Percentiles rank a stretch among this genome's conserved stretches.
Conservation (phyloP, 805 yeast species). For the Komagataella mondaviorum region DNA sequence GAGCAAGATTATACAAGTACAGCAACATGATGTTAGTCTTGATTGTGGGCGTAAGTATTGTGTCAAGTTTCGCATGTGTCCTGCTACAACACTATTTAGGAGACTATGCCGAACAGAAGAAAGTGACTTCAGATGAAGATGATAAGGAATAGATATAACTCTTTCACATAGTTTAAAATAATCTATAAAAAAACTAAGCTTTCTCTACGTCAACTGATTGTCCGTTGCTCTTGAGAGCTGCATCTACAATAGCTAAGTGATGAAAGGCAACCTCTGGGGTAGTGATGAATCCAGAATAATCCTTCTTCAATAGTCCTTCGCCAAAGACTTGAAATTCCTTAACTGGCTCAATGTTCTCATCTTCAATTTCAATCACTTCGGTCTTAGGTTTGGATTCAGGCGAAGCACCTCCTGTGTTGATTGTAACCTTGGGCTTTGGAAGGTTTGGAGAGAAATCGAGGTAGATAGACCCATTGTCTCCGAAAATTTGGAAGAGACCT, state of each 20-base stretch:
- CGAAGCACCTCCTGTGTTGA: constrained; percentile 37
- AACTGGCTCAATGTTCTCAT: constrained; percentile 26
- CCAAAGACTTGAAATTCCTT: constrained; percentile 36
- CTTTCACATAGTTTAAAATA: not conserved
- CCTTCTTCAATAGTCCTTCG: constrained; percentile 14
- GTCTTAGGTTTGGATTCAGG: constrained; percentile 31
- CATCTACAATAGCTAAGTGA: constrained; percentile 84
- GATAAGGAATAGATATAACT: not conserved
- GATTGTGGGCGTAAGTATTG: constrained; percentile 61
- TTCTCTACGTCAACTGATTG: constrained; percentile 16
- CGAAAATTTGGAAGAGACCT: constrained; percentile 57
- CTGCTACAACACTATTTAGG: constrained; percentile 19
- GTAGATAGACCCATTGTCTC: constrained; percentile 62
- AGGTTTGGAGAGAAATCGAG: constrained; percentile 48
- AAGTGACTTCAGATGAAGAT: not conserved
- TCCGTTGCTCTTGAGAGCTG: constrained; percentile 60
- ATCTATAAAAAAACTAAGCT: constrained; percentile 5
- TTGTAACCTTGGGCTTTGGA: constrained; percentile 21
- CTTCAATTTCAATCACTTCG: constrained; percentile 23
- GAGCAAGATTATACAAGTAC: constrained; percentile 41
- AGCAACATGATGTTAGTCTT: constrained; percentile 78
- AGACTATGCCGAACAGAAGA: constrained; percentile 8
- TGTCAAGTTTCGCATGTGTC: constrained; percentile 27
- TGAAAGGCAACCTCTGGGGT: constrained; percentile 81
- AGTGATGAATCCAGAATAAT: constrained; percentile 10